phyloP scores from a whole-genome alignment of 2,329 filamentous ascomycete genomes.

The Uncinocarpus reesii region DNA sequence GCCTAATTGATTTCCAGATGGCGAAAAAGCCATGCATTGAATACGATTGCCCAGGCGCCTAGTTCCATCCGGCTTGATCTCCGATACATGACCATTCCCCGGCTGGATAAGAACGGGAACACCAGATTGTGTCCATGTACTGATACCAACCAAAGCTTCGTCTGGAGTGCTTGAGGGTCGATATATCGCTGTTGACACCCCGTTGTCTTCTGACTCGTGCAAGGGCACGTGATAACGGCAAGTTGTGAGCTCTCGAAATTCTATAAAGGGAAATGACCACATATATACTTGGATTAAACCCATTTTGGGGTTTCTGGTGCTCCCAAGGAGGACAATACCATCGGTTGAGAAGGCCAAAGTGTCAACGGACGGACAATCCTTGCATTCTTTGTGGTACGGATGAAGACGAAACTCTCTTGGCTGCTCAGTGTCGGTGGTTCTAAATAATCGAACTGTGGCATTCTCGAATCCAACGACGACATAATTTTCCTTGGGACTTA shows the following conservation, averaged over 20 bases:
- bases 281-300: constrained; percentile 32
- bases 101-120: constrained; percentile 34
- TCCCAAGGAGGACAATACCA: constrained; percentile 33
- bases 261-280: constrained; percentile 33
- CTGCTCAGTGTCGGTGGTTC: constrained; percentile 26
- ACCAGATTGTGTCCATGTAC: constrained; percentile 38
- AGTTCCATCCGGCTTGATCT: constrained; percentile 27
- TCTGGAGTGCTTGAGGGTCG: constrained; percentile 26
- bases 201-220: constrained; percentile 37
- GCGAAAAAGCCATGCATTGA: constrained; percentile 34
- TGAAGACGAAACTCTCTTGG: constrained; percentile 34
- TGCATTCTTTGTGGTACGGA: constrained; percentile 28
- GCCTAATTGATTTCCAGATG: constrained; percentile 31
- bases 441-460: constrained; percentile 34
- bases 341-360: constrained; percentile 35
- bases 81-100: constrained; percentile 28
- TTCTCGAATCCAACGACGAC: constrained; percentile 36
- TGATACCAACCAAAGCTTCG: constrained; percentile 32
- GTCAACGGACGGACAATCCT: constrained; percentile 31
- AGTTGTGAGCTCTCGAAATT: constrained; percentile 28
- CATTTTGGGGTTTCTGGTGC: constrained; percentile 28
- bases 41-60: constrained; percentile 33
- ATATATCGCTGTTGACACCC: constrained; percentile 31
- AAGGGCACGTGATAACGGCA: constrained; percentile 34
- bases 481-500: constrained; percentile 34